These are phyloP conservation scores for Aureobasidium namibiae DNA, from an alignment of 2,329 filamentous ascomycete species.

Conservation along the genomic window DNA sequence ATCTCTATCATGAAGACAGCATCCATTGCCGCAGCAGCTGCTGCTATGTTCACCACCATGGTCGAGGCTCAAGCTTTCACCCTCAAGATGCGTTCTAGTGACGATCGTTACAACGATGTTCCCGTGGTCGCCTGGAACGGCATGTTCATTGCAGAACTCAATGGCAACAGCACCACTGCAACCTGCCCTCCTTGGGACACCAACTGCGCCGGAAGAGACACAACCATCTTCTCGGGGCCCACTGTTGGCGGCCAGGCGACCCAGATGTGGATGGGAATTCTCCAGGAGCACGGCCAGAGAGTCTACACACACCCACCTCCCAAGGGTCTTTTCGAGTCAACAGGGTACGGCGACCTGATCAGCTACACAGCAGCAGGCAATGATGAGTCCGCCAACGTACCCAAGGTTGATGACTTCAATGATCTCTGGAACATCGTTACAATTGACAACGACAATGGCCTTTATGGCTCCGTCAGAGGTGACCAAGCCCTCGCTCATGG, in stretches of 20 bases:
- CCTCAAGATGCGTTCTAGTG: not conserved
- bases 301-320: not conserved
- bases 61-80: not conserved
- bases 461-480: not conserved
- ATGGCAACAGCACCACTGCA: not conserved
- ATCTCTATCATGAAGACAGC: not conserved
- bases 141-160: not conserved
- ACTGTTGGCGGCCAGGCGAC: not conserved
- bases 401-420: not conserved
- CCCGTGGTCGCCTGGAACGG: not conserved
- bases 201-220: not conserved
- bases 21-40: not conserved
- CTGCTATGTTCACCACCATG: not conserved
- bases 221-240: not conserved
- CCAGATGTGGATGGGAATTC: not conserved
- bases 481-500: not conserved
- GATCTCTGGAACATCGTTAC: not conserved
- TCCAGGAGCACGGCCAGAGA: not conserved
- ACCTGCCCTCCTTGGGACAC: not conserved
- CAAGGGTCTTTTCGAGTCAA: not conserved
- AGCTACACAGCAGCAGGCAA: not conserved
- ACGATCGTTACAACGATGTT: not conserved
- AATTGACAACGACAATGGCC: not conserved
- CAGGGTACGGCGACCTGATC: not conserved
- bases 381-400: not conserved